Percentiles rank a stretch among this genome's conserved stretches.
phyloP scores from a whole-genome alignment of 148 eudicot species.

The Amaranthus hypochondriacus region DNA sequence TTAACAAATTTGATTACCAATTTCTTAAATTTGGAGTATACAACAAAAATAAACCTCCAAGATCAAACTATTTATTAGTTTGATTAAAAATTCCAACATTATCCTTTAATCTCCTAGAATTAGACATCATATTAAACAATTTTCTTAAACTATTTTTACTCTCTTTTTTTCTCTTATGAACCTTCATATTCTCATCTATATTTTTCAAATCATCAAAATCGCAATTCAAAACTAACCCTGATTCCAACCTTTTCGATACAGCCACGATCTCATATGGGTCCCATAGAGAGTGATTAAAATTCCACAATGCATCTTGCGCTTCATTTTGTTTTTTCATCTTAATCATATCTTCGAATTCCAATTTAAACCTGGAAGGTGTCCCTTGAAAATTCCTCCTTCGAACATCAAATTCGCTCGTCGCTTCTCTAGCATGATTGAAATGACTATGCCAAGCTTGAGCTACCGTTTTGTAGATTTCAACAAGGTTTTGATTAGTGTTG shows the following conservation, averaged over 20 bases:
- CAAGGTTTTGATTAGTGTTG: conserved; percentile 25
- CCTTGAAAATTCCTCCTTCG: conserved; percentile 39
- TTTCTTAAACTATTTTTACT: conserved; percentile 63
- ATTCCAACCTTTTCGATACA: conserved; percentile 60
- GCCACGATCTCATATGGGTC: conserved; percentile 77
- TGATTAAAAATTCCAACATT: conserved; percentile 19
- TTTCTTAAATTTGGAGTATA: not conserved
- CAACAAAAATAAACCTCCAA: not conserved
- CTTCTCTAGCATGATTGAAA: conserved; percentile 27
- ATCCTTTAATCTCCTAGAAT: conserved; percentile 52
- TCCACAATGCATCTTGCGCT: conserved; percentile 34
- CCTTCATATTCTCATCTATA: conserved; percentile 24
- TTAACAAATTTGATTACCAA: too few species aligned
- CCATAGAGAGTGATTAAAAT: conserved; percentile 67
- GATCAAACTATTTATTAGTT: not conserved
- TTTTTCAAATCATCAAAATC: conserved; percentile 19
- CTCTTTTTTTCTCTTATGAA: conserved; percentile 39
- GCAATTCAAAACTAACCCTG: conserved; percentile 43
- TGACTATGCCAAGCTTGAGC: conserved; percentile 88
- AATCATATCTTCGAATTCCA: conserved; percentile 58
- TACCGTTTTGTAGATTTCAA: conserved; percentile 74
- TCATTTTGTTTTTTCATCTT: conserved; percentile 6
- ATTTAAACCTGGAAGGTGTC: conserved; percentile 58
- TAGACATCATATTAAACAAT: conserved; percentile 47
- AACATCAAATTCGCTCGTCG: conserved; percentile 52